Conservation (phyloP, 163 green algal genomes). For the Coccomyxa subellipsoidea region DNA sequence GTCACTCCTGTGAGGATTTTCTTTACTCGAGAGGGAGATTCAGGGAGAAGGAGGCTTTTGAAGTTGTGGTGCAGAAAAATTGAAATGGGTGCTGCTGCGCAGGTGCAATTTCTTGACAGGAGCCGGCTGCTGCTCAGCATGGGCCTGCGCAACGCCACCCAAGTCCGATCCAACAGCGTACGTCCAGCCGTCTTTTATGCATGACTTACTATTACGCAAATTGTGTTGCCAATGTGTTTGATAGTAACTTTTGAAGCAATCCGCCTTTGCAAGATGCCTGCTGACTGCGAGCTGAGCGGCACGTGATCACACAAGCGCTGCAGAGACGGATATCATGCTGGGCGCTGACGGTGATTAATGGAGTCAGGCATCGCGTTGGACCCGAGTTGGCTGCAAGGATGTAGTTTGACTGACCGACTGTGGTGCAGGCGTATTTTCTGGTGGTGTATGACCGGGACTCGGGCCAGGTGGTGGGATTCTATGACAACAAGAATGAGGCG, state of each 20-base stretch:
- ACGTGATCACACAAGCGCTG: too few species aligned
- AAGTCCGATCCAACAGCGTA: not conserved
- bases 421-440: conserved; percentile 15
- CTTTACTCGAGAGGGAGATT: too few species aligned
- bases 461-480: not conserved
- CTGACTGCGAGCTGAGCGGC: too few species aligned
- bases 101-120: conserved; percentile 23
- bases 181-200: not conserved
- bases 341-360: too few species aligned
- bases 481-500: conserved; percentile 1
- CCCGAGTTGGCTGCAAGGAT: too few species aligned
- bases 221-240: too few species aligned
- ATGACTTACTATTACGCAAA: not conserved
- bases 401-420: not conserved
- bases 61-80: too few species aligned
- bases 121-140: conserved; percentile 15
- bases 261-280: too few species aligned
- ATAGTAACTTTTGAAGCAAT: too few species aligned
- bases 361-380: not conserved
- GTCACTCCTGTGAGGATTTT: too few species aligned
- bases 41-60: too few species aligned
- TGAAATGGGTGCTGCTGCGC: not conserved
- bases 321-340: too few species aligned
- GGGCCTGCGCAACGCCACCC: conserved; percentile 6
- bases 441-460: not conserved